These are phyloP conservation scores for Ceratocystis smalleyi DNA, from an alignment of 2,329 filamentous ascomycete genomes.

Conservation along the genomic window DNA sequence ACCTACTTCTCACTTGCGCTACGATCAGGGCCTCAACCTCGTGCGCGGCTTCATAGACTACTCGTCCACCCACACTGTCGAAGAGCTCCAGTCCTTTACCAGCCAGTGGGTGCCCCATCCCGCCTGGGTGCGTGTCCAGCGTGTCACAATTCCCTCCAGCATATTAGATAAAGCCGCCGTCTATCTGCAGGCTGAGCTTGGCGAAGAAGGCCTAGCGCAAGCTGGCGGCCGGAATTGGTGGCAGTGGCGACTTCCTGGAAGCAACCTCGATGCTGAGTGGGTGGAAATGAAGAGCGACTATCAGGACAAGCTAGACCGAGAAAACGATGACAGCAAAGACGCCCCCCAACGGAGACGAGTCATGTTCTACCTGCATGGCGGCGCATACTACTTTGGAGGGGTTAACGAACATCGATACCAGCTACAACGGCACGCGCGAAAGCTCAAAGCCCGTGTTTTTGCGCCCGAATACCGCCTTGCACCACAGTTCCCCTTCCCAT, in stretches of 20 bases:
- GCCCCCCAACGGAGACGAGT: slow-evolving; percentile 36
- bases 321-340: slow-evolving; percentile 35
- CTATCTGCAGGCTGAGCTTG: slow-evolving; percentile 57
- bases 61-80: slow-evolving; percentile 76
- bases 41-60: slow-evolving; percentile 75
- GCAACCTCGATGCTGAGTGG: slow-evolving; percentile 69
- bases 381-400: slow-evolving; percentile 89
- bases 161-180: slow-evolving; percentile 51
- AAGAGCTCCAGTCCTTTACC: slow-evolving; percentile 85
- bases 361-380: slow-evolving; percentile 89
- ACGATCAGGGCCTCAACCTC: slow-evolving; percentile 80
- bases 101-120: slow-evolving; percentile 82
- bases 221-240: slow-evolving; percentile 79
- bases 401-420: slow-evolving; percentile 97
- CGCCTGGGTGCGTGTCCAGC: slow-evolving; percentile 69
- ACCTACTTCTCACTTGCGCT: slow-evolving; percentile 79
- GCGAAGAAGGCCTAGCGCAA: slow-evolving; percentile 52
- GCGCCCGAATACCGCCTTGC: slow-evolving; percentile 76
- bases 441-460: slow-evolving; percentile 78
- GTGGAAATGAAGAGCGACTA: slow-evolving; percentile 86
- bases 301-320: slow-evolving; percentile 24
- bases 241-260: slow-evolving; percentile 62
- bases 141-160: slow-evolving; percentile 48
- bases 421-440: slow-evolving; percentile 87
- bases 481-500: slow-evolving; percentile 91